phyloP scores from a whole-genome alignment of 2,329 filamentous ascomycete species.

The Ceratocystis alfenasii region DNA sequence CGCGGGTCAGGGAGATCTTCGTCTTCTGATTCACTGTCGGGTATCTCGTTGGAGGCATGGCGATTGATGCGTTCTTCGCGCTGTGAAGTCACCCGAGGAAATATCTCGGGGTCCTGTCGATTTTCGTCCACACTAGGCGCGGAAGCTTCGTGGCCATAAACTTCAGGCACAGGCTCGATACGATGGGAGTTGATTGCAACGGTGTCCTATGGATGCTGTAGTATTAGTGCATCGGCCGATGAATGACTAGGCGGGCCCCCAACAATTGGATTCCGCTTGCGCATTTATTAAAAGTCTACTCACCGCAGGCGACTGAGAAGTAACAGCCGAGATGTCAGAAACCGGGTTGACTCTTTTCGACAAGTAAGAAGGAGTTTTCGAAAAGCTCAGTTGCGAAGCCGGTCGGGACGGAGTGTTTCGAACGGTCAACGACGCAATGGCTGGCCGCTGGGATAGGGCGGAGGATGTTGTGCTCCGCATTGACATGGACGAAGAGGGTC shows the following conservation, averaged over 20 bases:
- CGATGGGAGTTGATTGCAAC: too few species aligned
- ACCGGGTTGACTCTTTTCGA: background rate
- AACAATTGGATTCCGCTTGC: too few species aligned
- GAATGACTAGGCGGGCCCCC: too few species aligned
- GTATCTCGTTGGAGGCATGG: background rate
- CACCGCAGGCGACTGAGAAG: background rate
- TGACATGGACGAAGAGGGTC: background rate
- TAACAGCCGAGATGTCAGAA: background rate
- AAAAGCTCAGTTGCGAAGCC: background rate
- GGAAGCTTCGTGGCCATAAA: too few species aligned
- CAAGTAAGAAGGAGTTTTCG: background rate
- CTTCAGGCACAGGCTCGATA: too few species aligned
- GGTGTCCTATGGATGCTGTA: too few species aligned
- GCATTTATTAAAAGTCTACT: too few species aligned
- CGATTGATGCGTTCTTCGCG: background rate
- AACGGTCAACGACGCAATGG: background rate
- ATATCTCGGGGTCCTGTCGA: background rate
- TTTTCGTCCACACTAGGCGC: background rate
- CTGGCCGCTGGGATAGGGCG: background rate
- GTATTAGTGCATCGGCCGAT: too few species aligned
- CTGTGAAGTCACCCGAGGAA: background rate
- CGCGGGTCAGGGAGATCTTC: constrained; percentile 11
- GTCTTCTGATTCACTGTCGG: constrained; percentile 2
- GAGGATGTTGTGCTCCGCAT: background rate
- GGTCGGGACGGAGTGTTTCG: background rate